Conservation (phyloP, 2,329 filamentous ascomycete genomes). For the Nannizziopsis arthrosporioides region DNA sequence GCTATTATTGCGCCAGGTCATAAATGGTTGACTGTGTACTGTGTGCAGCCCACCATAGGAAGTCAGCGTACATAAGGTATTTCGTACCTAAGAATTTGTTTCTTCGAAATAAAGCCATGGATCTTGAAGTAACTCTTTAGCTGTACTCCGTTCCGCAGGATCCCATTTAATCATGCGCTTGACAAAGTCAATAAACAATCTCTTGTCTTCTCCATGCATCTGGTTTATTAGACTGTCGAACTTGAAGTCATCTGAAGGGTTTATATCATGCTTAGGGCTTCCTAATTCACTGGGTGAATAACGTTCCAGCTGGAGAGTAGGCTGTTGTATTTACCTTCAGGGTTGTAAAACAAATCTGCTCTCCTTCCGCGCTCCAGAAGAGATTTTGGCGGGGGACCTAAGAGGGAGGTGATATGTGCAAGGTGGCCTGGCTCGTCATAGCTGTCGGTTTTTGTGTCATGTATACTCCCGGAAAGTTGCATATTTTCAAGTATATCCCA, state of each 20-base stretch:
- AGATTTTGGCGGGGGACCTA: constrained; percentile 13
- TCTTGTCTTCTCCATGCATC: constrained; percentile 22
- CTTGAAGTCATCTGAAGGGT: constrained; percentile 11
- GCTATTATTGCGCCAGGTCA: too few relatives aligned
- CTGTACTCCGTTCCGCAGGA: constrained; percentile 25
- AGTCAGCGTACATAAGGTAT: too few relatives aligned
- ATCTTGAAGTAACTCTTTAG: constrained; percentile 24
- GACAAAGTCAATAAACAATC: constrained; percentile 23
- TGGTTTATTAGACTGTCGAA: constrained; percentile 13
- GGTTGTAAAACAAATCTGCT: constrained; percentile 15
- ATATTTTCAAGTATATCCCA: constrained; percentile 25
- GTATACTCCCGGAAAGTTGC: constrained; percentile 22
- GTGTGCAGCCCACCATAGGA: too few relatives aligned
- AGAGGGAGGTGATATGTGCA: constrained; percentile 14
- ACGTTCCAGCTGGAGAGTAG: not conserved
- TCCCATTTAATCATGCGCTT: constrained; percentile 25
- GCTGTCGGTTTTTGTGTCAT: constrained; percentile 13
- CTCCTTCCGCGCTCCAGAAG: constrained; percentile 11
- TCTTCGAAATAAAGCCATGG: constrained; percentile 14
- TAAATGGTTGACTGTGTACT: too few relatives aligned
- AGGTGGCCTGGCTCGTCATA: constrained; percentile 18
- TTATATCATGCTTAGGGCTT: too few relatives aligned
- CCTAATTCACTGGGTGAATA: constrained; percentile 13
- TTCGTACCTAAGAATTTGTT: too few relatives aligned
- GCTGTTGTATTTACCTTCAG: constrained; percentile 20